phyloP scores from a whole-genome alignment of 768 basidiomycete genomes.

The Leucogyrophana mollusca region DNA sequence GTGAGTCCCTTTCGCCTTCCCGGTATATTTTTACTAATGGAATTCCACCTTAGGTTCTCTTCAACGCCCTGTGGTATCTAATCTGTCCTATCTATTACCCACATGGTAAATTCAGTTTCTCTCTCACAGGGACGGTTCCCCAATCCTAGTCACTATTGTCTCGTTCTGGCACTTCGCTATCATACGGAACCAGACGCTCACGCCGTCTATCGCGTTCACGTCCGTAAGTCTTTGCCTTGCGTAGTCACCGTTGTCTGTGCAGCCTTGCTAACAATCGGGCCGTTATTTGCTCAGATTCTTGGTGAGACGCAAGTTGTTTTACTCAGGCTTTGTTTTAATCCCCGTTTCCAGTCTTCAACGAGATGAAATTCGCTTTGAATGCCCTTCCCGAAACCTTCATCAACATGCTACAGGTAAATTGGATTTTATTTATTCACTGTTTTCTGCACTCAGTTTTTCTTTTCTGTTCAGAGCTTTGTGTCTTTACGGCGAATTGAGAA shows the following conservation, averaged over 20 bases:
- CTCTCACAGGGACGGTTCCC: slow-evolving; percentile 39
- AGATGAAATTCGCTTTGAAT: slow-evolving; percentile 86
- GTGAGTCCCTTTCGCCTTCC: slow-evolving; percentile 28
- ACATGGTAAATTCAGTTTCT: too few species aligned
- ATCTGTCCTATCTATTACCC: too few species aligned
- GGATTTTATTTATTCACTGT: too few species aligned
- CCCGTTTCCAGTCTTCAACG: slow-evolving; percentile 62
- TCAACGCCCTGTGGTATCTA: slow-evolving; percentile 53
- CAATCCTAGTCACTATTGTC: slow-evolving; percentile 58
- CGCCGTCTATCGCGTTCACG: slow-evolving; percentile 85
- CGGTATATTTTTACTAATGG: neutral
- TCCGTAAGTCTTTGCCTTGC: slow-evolving; percentile 49
- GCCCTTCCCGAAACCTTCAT: slow-evolving; percentile 91
- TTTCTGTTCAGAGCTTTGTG: slow-evolving; percentile 57
- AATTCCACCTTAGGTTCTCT: slow-evolving; percentile 31
- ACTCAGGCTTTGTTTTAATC: neutral
- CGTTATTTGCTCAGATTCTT: slow-evolving; percentile 34
- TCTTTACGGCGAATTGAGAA: slow-evolving; percentile 90
- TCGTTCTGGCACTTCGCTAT: slow-evolving; percentile 76
- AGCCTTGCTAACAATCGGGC: neutral
- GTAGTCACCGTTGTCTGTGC: slow-evolving; percentile 32
- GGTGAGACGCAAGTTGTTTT: slow-evolving; percentile 24
- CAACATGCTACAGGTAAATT: slow-evolving; percentile 73
- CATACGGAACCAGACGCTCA: slow-evolving; percentile 62
- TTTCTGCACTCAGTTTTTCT: neutral